These are phyloP conservation scores for Yamadazyma endophytica DNA, from an alignment of 805 yeast genomes.

Conservation along the genomic window DNA sequence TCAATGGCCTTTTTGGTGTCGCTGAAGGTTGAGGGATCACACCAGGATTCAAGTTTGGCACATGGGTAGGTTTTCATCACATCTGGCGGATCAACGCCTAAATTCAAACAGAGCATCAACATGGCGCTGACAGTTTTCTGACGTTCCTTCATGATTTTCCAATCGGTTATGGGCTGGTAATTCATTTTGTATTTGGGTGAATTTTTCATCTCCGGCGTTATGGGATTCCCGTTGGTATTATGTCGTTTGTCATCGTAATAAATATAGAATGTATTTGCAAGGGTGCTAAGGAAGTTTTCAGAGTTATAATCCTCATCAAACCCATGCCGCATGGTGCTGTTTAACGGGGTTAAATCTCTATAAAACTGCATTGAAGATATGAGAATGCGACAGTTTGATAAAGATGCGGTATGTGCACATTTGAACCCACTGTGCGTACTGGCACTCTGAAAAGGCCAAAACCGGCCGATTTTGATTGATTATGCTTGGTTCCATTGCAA, in stretches of 20 bases:
- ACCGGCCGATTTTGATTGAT: no score
- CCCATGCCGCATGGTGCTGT: constrained; percentile 59
- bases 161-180: constrained; percentile 74
- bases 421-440: no score
- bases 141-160: constrained; percentile 88
- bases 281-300: constrained; percentile 50
- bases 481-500: no score
- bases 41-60: constrained; percentile 89
- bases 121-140: constrained; percentile 94
- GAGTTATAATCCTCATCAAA: constrained; percentile 59
- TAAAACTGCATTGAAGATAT: constrained; percentile 18
- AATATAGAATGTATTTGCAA: constrained; percentile 68
- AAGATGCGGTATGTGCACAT: no score
- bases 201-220: constrained; percentile 48
- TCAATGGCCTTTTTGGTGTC: constrained; percentile 91
- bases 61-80: constrained; percentile 89
- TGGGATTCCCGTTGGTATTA: constrained; percentile 82
- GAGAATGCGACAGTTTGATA: neutral
- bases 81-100: constrained; percentile 98
- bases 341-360: constrained; percentile 44
- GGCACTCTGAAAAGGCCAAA: no score
- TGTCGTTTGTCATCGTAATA: constrained; percentile 93
- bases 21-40: constrained; percentile 75
- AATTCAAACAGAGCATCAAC: constrained; percentile 78
- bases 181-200: constrained; percentile 38